Base-by-base conservation (phyloP, 1,139 yeast species). In the Blastobotrys buckinghamii region DNA sequence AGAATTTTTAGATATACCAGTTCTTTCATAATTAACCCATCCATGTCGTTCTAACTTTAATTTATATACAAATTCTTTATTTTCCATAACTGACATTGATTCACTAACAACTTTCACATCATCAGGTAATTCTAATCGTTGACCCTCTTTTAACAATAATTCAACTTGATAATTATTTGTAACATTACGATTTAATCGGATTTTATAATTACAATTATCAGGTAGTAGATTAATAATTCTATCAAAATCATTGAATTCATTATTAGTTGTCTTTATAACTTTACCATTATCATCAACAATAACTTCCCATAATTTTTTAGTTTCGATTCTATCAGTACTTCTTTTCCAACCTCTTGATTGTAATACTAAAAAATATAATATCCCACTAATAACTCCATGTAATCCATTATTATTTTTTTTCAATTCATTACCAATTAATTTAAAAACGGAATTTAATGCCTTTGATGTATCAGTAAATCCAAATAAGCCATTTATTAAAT, bases 391-490 rank as follows among this genome's bases (percentile, higher is more conserved):
- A 24, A 65, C 53, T 2, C 61, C 62, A 42, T 58, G 58, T 22
- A 64, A 42, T 5, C 66, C 67, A 19, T 36, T 36, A 6, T 60
- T 58, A 19, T 57, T 55, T 15, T 60, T 61, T 20, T 63, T 65
- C 20, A 63, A 56, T 39, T 64, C 68, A 9, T 61, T 52, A 15
- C 61, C 57, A 6, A 63, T 51, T 44, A 64, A 53, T 1, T 59
- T 50, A n/a, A 59, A 52, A 30, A 65, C 62, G n/a, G 63, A 53
- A 4, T 64, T 60, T 20, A 65, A 54, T 1, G 68, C 66, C 20
- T 67, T 50, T 3, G 66, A 61, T 6, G 66, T 57, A 38, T 65
- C 68, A 2, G 68, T 64, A 22, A 64, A 59, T n/a, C 69, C 69
- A 50, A 65, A 61, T 10, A 65, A 54, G 20, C 62, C 59, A 47